Conservation (phyloP, 2,329 filamentous ascomycete genomes). For the Coleophoma cylindrospora region DNA sequence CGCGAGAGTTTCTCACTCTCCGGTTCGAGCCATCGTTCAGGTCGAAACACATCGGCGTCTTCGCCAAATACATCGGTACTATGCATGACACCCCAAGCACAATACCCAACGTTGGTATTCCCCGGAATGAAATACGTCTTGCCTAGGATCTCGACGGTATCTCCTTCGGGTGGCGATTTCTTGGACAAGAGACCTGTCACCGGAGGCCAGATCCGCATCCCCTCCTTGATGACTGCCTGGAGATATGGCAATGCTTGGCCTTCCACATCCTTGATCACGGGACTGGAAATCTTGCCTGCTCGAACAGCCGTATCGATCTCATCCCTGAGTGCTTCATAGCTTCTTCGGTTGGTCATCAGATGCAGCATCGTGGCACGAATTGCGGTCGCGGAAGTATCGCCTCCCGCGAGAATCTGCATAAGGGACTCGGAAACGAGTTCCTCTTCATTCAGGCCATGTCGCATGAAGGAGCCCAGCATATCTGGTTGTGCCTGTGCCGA, state of each 20-base stretch:
- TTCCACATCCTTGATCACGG: not conserved
- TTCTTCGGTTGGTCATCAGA: slow-evolving; percentile 41
- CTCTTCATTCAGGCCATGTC: slow-evolving; percentile 26
- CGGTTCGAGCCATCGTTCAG: slow-evolving; percentile 42
- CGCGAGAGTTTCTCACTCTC: slow-evolving; percentile 18
- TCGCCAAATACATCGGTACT: slow-evolving; percentile 28
- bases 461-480: slow-evolving; percentile 36
- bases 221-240: slow-evolving; percentile 43
- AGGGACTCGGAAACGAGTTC: slow-evolving; percentile 1
- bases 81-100: slow-evolving; percentile 29
- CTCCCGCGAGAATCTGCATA: slow-evolving; percentile 40
- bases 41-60: slow-evolving; percentile 35
- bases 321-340: slow-evolving; percentile 36
- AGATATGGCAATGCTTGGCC: slow-evolving; percentile 5
- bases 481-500: slow-evolving; percentile 40
- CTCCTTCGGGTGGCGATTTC: slow-evolving; percentile 8
- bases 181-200: slow-evolving; percentile 13
- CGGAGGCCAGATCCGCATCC: slow-evolving; percentile 31
- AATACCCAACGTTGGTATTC: slow-evolving; percentile 1
- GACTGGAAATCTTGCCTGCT: not conserved
- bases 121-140: slow-evolving; percentile 4
- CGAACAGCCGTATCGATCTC: slow-evolving; percentile 30
- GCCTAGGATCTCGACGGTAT: not conserved
- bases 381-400: slow-evolving; percentile 50
- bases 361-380: slow-evolving; percentile 47